phyloP scores from a whole-genome alignment of 805 yeast species.

The Osmozyma mogii region DNA sequence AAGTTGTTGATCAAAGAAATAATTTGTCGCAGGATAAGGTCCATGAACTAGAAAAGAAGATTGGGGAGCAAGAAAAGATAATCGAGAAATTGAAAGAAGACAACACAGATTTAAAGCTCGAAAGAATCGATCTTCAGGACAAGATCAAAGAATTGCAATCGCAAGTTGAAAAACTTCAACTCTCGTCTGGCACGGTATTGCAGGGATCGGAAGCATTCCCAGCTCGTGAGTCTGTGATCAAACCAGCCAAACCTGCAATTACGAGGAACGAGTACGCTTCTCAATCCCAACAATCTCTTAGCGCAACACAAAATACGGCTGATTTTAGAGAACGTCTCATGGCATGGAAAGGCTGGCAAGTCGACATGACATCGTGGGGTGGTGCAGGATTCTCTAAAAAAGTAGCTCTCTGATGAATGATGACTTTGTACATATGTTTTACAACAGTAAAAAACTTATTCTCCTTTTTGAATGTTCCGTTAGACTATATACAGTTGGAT shows the following conservation, averaged over 20 bases:
- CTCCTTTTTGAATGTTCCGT: conserved; percentile 6
- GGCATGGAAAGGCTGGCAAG: conserved; percentile 79
- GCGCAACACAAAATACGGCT: conserved; percentile 23
- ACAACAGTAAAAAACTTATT: not conserved
- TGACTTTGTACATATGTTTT: not conserved
- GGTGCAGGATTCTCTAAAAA: conserved; percentile 45
- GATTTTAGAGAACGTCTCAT: conserved; percentile 51
- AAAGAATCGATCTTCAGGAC: conserved; percentile 31
- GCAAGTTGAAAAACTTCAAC: conserved; percentile 8
- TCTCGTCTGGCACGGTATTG: conserved; percentile 1
- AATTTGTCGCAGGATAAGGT: not conserved
- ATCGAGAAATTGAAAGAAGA: conserved; percentile 32
- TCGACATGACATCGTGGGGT: conserved; percentile 82
- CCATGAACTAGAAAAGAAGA: conserved; percentile 14
- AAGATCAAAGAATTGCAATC: conserved; percentile 22
- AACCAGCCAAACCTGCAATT: conserved; percentile 23
- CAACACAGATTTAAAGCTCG: conserved; percentile 34
- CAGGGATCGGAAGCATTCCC: not conserved
- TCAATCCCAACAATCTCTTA: conserved; percentile 15
- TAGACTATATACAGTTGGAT: conserved; percentile 1
- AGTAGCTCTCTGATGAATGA: conserved; percentile 17
- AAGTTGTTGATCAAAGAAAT: conserved; percentile 4
- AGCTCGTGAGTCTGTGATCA: conserved; percentile 6
- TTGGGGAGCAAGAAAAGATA: conserved; percentile 25
- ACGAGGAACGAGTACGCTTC: conserved; percentile 26